A percentile compares a stretch with the other conserved stretches of the same genome.
Conservation (phyloP, 2,329 filamentous ascomycete genomes). For the Ophiognomonia clavigignenti-juglandacearum region DNA sequence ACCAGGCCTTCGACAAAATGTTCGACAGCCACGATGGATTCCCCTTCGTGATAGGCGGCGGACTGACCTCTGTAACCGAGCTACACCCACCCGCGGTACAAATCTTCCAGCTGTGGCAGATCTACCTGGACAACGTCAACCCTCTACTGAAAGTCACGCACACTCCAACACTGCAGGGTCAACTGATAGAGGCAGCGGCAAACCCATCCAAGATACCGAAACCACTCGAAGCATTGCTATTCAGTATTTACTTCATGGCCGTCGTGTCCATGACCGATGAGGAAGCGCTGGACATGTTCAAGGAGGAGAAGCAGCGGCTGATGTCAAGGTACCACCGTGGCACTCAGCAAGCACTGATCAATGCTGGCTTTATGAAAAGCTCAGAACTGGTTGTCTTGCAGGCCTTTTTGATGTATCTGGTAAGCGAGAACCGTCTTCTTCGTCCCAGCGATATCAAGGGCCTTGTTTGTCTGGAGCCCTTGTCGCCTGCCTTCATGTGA, state of each 20-base stretch:
- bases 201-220: constrained; percentile 49
- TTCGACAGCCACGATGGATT: constrained; percentile 53
- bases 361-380: constrained; percentile 61
- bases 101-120: constrained; percentile 63
- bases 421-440: constrained; percentile 30
- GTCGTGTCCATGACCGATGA: constrained; percentile 53
- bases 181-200: constrained; percentile 57
- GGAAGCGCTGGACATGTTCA: constrained; percentile 47
- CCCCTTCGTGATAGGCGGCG: constrained; percentile 49
- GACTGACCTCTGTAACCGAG: constrained; percentile 36
- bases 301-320: constrained; percentile 46
- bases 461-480: background rate
- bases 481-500: background rate
- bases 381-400: constrained; percentile 63
- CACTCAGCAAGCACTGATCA: constrained; percentile 60
- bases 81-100: constrained; percentile 52
- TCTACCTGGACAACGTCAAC: constrained; percentile 66
- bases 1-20: constrained; percentile 56
- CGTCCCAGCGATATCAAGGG: background rate
- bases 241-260: constrained; percentile 58
- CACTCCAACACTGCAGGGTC: constrained; percentile 58
- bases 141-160: constrained; percentile 66
- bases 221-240: constrained; percentile 63
- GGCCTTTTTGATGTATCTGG: constrained; percentile 62
- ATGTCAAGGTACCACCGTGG: constrained; percentile 51